A percentile compares a stretch with the other conserved stretches of the same genome.
Conservation (phyloP, 208 protist genomes). For the Trypanosoma mega region DNA sequence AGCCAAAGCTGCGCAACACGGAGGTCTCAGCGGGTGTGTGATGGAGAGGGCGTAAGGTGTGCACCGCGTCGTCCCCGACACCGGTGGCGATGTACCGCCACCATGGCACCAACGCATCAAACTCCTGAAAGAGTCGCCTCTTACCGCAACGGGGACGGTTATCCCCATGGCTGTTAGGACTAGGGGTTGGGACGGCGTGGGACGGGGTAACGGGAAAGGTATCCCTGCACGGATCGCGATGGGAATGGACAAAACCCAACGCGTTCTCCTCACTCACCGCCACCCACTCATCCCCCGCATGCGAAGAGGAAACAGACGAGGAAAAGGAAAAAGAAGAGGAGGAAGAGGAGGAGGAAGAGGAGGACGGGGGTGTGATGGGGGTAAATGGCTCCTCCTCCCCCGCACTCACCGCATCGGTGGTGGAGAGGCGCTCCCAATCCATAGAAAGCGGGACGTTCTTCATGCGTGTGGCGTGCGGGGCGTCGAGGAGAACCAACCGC, state of each 20-base stretch:
- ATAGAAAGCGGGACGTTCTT: conserved; percentile 25
- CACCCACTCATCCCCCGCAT: too few species aligned
- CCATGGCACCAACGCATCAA: conserved; percentile 63
- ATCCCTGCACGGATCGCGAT: too few species aligned
- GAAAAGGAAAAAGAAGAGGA: too few species aligned
- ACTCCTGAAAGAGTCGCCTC: conserved; percentile 41
- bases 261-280: too few species aligned
- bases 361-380: not conserved
- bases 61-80: conserved; percentile 41
- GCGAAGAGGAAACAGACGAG: too few species aligned
- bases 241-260: too few species aligned
- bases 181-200: too few species aligned
- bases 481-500: conserved; percentile 71
- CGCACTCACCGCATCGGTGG: not conserved
- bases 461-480: conserved; percentile 59
- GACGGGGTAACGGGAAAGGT: too few species aligned
- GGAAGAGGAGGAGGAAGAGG: too few species aligned
- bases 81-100: conserved; percentile 84
- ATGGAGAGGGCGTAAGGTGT: conserved; percentile 54
- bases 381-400: not conserved
- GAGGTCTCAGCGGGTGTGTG: conserved; percentile 47
- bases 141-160: conserved; percentile 22
- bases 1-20: conserved; percentile 72
- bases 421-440: not conserved
- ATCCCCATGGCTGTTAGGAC: too few species aligned